Evolutionary conservation across 345 rosid species (phyloP).

Genomic region (Salix dunnii): DNA sequence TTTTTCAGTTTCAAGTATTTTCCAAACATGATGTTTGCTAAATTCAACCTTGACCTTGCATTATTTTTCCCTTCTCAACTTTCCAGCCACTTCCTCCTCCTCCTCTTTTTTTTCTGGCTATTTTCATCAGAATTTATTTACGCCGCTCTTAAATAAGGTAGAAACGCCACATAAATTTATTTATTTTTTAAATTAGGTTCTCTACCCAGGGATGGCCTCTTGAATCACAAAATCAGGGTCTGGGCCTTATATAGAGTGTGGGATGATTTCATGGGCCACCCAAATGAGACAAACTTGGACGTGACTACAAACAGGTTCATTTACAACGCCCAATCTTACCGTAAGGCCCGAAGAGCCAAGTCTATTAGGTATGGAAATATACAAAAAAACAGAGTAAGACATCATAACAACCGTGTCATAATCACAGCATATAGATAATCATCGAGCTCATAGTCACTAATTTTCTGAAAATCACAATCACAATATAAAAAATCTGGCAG

Average conservation of each 20-base stretch:
- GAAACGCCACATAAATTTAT: neutral
- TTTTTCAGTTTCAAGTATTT: too few relatives aligned
- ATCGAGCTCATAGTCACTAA: neutral
- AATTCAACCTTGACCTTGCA: neutral
- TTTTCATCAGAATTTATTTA: too few relatives aligned
- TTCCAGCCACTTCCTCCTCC: neutral
- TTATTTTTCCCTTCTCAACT: neutral
- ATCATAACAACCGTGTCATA: neutral
- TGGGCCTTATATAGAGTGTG: neutral
- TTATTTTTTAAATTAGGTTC: neutral
- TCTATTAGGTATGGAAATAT: neutral
- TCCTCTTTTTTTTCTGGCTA: too few relatives aligned
- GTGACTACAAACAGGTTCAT: neutral
- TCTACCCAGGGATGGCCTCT: neutral
- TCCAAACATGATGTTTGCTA: neutral
- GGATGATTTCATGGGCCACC: neutral
- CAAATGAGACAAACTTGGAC: neutral
- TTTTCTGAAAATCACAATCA: neutral
- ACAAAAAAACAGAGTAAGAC: neutral
- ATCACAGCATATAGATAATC: neutral
- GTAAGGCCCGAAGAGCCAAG: neutral
- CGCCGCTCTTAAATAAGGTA: neutral
- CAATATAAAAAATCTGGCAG: neutral
- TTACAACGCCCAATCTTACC: neutral
- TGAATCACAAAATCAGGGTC: neutral